phyloP scores from a whole-genome alignment of 768 basidiomycete species.

The Pisolithus microcarpus region DNA sequence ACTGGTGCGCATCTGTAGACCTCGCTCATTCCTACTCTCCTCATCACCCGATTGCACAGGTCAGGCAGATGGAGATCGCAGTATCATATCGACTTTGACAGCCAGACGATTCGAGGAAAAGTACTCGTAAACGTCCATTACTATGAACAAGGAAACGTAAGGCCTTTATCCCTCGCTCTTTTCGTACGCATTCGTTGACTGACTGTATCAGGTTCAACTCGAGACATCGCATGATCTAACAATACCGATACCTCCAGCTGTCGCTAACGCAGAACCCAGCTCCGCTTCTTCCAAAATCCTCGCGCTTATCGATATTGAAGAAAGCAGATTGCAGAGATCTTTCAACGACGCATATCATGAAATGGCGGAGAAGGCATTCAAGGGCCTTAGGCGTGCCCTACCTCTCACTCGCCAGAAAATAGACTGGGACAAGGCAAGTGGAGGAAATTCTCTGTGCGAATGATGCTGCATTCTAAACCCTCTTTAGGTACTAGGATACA shows the following conservation, averaged over 20 bases:
- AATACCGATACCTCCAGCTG: slow-evolving; percentile 54
- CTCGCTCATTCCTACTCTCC: background rate
- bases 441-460: background rate
- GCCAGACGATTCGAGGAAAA: slow-evolving; percentile 58
- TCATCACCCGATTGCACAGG: slow-evolving; percentile 38
- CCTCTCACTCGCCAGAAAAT: slow-evolving; percentile 91
- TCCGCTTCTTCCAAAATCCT: slow-evolving; percentile 64
- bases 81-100: slow-evolving; percentile 65
- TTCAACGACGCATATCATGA: slow-evolving; percentile 79
- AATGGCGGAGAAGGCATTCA: slow-evolving; percentile 92
- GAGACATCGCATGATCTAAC: slow-evolving; percentile 63
- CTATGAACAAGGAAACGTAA: slow-evolving; percentile 93
- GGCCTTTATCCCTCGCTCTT: slow-evolving; percentile 13
- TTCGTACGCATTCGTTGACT: background rate
- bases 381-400: slow-evolving; percentile 79
- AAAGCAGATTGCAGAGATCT: slow-evolving; percentile 69
- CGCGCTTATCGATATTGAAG: slow-evolving; percentile 75
- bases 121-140: slow-evolving; percentile 89
- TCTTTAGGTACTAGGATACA: slow-evolving; percentile 50
- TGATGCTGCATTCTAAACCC: background rate
- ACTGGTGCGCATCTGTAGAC: slow-evolving; percentile 50
- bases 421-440: slow-evolving; percentile 86
- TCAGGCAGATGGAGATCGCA: slow-evolving; percentile 92
- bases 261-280: slow-evolving; percentile 43
- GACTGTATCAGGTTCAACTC: slow-evolving; percentile 70